Base-by-base conservation (phyloP, 78 protist genomes). In the Cavenderia fasciculata region DNA sequence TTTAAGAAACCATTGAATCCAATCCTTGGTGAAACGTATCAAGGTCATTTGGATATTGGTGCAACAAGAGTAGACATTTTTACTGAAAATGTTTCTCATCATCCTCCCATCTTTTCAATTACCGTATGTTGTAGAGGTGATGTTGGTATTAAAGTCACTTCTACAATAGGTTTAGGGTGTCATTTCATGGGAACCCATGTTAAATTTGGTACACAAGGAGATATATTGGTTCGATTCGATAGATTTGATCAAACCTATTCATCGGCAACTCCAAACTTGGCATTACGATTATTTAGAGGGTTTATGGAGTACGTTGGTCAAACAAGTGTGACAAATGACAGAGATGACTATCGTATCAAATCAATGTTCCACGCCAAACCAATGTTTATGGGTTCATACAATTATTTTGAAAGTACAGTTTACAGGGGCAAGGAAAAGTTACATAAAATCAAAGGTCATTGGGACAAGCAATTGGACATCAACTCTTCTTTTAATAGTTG, bases 1-100 rank as follows among this genome's bases (percentile, higher is more conserved):
- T n/a, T n/a, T 12, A 63, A 63, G 72, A 82, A 82, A 57, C 89
- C 89, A 65, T 68, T 82, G 40, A 82, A 82, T 31, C 89, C 89
- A 41, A 63, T 82, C 1, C 31, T 82, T 1, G 89, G 89, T 43
- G 89, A 82, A 44, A 68, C 89, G 8, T 56, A 36, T 59, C 31
- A 38, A 21, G 77, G n/a, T n/a, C n/a, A n/a, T n/a, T 41, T 59
- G 2, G 41, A 57, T 21, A 44, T 76, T 38, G 33, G 36, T 23
- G 16, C 54, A 16, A 36, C 31, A 11, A 54, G 38, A n/a, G 18
- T 7, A 33, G 12, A 76, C 29, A 46, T 62, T 19, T 25, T 76
- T 62, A 41, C 86, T n/a, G 86, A 76, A 47, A 71, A 76, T 33
- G 44, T 76, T n/a, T 46, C 63, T 10, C 86, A 76, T 61, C 86